Percentiles rank a stretch among this genome's conserved stretches.
phyloP scores from a whole-genome alignment of 768 basidiomycete genomes.

The Termitomyces heimii region DNA sequence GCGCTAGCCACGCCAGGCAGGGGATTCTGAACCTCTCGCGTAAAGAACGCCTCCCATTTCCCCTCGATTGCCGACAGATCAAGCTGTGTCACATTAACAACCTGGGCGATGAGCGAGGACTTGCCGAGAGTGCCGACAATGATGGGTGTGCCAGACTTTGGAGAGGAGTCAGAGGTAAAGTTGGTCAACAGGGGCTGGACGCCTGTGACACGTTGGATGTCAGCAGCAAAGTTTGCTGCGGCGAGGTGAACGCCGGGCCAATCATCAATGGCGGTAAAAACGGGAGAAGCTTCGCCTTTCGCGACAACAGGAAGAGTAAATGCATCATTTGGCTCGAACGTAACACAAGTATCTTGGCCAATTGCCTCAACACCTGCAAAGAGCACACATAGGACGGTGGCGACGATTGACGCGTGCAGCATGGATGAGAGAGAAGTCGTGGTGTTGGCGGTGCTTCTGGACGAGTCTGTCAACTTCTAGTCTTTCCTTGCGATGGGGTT shows the following conservation, averaged over 20 bases:
- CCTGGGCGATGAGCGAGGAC: slow-evolving; percentile 43
- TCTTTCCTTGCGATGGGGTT: neutral
- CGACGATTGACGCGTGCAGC: slow-evolving; percentile 10
- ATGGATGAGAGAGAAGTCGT: neutral
- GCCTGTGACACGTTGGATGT: slow-evolving; percentile 58
- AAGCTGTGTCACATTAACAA: slow-evolving; percentile 46
- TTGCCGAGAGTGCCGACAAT: slow-evolving; percentile 63
- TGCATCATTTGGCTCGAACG: slow-evolving; percentile 29
- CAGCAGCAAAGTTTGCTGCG: slow-evolving; percentile 51
- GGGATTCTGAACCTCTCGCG: slow-evolving; percentile 46
- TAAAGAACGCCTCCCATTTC: slow-evolving; percentile 61
- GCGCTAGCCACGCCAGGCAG: slow-evolving; percentile 52
- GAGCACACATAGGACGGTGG: slow-evolving; percentile 8
- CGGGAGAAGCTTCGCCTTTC: slow-evolving; percentile 38
- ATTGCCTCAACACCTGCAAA: slow-evolving; percentile 28
- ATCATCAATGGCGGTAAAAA: slow-evolving; percentile 48
- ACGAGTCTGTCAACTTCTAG: neutral
- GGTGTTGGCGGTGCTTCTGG: neutral
- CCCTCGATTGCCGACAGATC: slow-evolving; percentile 55
- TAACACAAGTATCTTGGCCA: slow-evolving; percentile 43
- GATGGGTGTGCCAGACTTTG: slow-evolving; percentile 35
- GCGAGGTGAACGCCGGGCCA: slow-evolving; percentile 62
- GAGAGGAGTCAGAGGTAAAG: slow-evolving; percentile 30
- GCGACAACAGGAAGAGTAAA: slow-evolving; percentile 39
- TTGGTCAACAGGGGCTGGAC: slow-evolving; percentile 45